Conservation (phyloP, 2,329 filamentous ascomycete genomes). For the Bipolaris cookei region DNA sequence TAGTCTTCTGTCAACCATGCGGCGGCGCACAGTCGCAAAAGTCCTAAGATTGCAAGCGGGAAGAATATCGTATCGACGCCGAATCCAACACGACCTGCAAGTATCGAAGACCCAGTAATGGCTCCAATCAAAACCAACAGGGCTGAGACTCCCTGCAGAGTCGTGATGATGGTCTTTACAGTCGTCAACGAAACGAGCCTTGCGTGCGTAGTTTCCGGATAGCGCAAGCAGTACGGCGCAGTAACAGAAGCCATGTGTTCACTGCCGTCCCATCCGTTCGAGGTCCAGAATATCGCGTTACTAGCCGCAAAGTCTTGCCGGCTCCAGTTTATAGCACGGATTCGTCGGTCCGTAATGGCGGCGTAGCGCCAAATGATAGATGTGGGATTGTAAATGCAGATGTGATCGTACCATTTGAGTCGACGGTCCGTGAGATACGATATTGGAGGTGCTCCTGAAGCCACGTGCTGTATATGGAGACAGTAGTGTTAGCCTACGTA, state of each 20-base stretch:
- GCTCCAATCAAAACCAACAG: constrained; percentile 14
- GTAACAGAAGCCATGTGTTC: constrained; percentile 26
- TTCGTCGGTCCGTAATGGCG: constrained; percentile 44
- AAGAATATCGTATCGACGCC: constrained; percentile 15
- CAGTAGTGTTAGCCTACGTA: not conserved
- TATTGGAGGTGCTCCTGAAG: constrained; percentile 30
- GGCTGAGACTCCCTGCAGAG: constrained; percentile 22
- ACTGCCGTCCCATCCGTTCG: constrained; percentile 44
- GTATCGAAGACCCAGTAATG: not conserved
- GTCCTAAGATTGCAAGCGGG: constrained; percentile 19
- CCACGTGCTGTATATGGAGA: constrained; percentile 27
- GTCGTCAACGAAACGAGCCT: constrained; percentile 14
- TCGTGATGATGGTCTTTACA: constrained; percentile 23
- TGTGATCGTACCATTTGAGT: constrained; percentile 40
- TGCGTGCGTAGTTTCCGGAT: constrained; percentile 11
- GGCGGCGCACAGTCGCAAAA: constrained; percentile 20
- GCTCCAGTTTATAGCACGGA: constrained; percentile 40
- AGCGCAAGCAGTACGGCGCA: constrained; percentile 4
- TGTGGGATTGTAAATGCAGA: constrained; percentile 47
- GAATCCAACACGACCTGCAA: not conserved
- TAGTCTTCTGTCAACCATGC: constrained; percentile 25
- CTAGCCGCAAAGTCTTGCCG: constrained; percentile 36
- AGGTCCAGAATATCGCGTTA: constrained; percentile 48
- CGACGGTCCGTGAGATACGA: constrained; percentile 23
- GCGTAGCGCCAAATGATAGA: constrained; percentile 50